Evolutionary conservation across 2,329 filamentous ascomycete genomes (phyloP).

Genomic region (Trichoderma oligosporum): DNA sequence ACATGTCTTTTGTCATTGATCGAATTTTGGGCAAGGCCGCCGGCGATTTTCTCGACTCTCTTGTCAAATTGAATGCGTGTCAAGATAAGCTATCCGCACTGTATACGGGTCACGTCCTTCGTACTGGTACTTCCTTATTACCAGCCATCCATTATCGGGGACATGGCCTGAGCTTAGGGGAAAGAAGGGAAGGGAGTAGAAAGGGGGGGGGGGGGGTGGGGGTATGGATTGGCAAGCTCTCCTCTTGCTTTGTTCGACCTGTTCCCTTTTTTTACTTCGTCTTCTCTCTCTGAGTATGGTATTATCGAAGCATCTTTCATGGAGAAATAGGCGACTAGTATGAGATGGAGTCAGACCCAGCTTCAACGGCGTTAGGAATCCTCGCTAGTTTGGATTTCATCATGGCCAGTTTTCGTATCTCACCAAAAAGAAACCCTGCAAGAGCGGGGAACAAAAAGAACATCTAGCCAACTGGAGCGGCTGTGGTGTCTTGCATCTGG

Average conservation of each 20-base stretch:
- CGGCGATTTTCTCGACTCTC: not conserved
- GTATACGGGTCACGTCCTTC: not conserved
- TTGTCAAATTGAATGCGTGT: not conserved
- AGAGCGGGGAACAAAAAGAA: slow-evolving; percentile 16
- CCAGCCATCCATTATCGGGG: slow-evolving; percentile 19
- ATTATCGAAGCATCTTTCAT: not conserved
- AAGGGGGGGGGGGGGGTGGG: not conserved
- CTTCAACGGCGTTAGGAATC: slow-evolving; percentile 1
- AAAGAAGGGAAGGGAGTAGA: not conserved
- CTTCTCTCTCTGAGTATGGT: not conserved
- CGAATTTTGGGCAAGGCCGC: not conserved
- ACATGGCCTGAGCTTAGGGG: slow-evolving; percentile 14
- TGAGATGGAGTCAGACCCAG: slow-evolving; percentile 2
- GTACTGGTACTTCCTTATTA: slow-evolving; percentile 18
- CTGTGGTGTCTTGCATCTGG: slow-evolving; percentile 22
- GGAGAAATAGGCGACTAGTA: slow-evolving; percentile 2
- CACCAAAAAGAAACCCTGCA: slow-evolving; percentile 14
- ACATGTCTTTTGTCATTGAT: too few relatives aligned
- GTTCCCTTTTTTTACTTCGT: slow-evolving; percentile 1
- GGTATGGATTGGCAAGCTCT: slow-evolving; percentile 15
- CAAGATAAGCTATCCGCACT: not conserved
- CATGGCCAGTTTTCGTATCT: slow-evolving; percentile 13
- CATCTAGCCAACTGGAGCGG: slow-evolving; percentile 20
- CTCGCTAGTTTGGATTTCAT: slow-evolving; percentile 8
- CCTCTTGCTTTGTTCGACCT: slow-evolving; percentile 4